A percentile compares a stretch with the other conserved stretches of the same genome.
These are phyloP conservation scores for Limnanthes douglasii DNA, from an alignment of 345 rosid species.

Conservation along the genomic window DNA sequence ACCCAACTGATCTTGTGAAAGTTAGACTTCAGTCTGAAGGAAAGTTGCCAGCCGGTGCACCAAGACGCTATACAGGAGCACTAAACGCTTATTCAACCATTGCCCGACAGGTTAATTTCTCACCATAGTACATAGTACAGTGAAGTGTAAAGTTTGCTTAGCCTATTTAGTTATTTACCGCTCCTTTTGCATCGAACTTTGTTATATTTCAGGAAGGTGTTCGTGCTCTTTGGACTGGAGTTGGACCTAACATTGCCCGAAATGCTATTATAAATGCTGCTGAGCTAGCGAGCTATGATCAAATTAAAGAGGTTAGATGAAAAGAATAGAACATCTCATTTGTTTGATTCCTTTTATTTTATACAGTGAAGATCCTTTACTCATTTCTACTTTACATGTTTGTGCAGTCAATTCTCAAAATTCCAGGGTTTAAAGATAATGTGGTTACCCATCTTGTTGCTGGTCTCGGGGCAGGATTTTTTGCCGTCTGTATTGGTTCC, in stretches of 20 bases:
- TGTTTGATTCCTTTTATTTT: slow-evolving; percentile 3
- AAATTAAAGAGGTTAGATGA: slow-evolving; percentile 66
- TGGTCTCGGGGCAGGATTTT: slow-evolving; percentile 95
- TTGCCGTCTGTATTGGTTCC: slow-evolving; percentile 96
- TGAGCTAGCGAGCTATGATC: slow-evolving; percentile 94
- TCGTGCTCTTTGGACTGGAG: slow-evolving; percentile 88
- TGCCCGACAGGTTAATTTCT: slow-evolving; percentile 58
- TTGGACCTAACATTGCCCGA: slow-evolving; percentile 87
- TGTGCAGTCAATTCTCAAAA: slow-evolving; percentile 73
- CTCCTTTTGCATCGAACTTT: slow-evolving; percentile 7
- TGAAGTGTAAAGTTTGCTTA: slow-evolving; percentile 6
- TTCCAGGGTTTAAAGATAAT: slow-evolving; percentile 93
- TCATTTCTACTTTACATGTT: slow-evolving; percentile 6
- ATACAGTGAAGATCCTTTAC: not conserved
- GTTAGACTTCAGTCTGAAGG: slow-evolving; percentile 99
- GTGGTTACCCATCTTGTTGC: slow-evolving; percentile 83
- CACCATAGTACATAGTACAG: no score
- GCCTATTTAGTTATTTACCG: slow-evolving; percentile 1
- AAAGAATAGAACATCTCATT: not conserved
- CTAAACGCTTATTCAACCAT: slow-evolving; percentile 91
- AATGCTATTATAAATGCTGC: slow-evolving; percentile 98
- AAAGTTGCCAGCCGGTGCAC: slow-evolving; percentile 81
- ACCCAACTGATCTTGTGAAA: slow-evolving; percentile 99
- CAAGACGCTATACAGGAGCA: slow-evolving; percentile 89
- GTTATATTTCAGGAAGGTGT: slow-evolving; percentile 79